Conservation (phyloP, 2,329 filamentous ascomycete genomes). For the Laburnicola sp. region DNA sequence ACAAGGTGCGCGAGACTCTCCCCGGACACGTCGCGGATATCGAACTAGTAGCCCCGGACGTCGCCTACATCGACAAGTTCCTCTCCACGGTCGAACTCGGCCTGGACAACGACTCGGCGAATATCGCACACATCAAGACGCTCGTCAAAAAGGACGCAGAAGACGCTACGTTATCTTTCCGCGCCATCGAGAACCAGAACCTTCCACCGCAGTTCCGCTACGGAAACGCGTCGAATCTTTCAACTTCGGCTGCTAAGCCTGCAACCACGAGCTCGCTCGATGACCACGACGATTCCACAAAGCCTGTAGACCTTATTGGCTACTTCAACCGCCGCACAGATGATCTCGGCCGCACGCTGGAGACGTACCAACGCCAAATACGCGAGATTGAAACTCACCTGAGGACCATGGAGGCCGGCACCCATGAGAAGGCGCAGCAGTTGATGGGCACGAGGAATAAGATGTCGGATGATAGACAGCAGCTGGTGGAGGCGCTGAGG, state of each 20-base stretch:
- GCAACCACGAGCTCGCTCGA: conserved; percentile 37
- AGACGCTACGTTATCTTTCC: conserved; percentile 72
- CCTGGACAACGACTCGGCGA: conserved; percentile 64
- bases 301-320: conserved; percentile 49
- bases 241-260: conserved; percentile 33
- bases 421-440: conserved; percentile 49
- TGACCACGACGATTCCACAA: conserved; percentile 39
- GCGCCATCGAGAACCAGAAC: conserved; percentile 73
- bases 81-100: conserved; percentile 65
- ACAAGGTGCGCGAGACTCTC: conserved; percentile 71
- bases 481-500: conserved; percentile 52
- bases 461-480: conserved; percentile 46
- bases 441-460: conserved; percentile 42
- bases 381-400: conserved; percentile 55
- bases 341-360: conserved; percentile 45
- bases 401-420: conserved; percentile 52
- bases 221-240: conserved; percentile 46
- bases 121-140: conserved; percentile 60
- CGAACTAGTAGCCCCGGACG: conserved; percentile 65
- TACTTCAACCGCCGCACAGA: conserved; percentile 51
- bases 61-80: conserved; percentile 64
- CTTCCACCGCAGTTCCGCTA: conserved; percentile 68
- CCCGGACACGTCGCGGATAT: conserved; percentile 66
- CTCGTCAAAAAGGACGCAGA: conserved; percentile 67
- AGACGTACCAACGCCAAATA: conserved; percentile 49